Evolutionary conservation across 495 filamentous ascomycete genomes (phyloP), one percentile per base, ranked within the genome.

Genomic region (Physcia stellaris): DNA sequence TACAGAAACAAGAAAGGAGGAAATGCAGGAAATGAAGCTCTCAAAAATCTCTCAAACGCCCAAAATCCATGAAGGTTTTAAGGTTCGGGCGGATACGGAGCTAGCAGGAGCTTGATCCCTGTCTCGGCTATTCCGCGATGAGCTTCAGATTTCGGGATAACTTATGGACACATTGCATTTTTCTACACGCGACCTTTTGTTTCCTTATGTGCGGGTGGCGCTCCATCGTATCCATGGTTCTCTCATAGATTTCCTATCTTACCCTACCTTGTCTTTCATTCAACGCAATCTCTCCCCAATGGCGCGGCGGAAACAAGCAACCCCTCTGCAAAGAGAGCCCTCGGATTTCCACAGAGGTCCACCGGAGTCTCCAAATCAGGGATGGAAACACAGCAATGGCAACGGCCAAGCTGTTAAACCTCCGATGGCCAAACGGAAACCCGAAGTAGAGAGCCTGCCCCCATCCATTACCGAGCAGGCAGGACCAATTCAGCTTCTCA

Each of bases 251-350:
- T n/a, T n/a, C n/a, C n/a, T n/a, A n/a, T n/a, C n/a, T n/a, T n/a
- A n/a, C n/a, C n/a, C n/a, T n/a, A n/a, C n/a, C n/a, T n/a, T n/a
- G n/a, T n/a, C n/a, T n/a, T n/a, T n/a, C n/a, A n/a, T n/a, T n/a
- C n/a, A n/a, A n/a, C n/a, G n/a, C n/a, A n/a, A n/a, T 36, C 9
- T 33, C 9, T 26, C 28, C 3, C 20, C 50, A 50, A 86, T 86
- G 81, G 80, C 79, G 43, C 71, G 80, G 45, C 67, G 67, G 41
- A 86, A 86, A 55, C 78, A 82, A 62, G 52, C 71, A 27, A 66
- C 66, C 40, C 79, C 81, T 10, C 51, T 80, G 32, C 74, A 75
- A 54, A 68, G 80, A 53, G 67, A 71, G 38, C 60, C 71, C 1
- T 83, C 79, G 10, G 71, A 80, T 43, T 70, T 74, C 48, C 58